phyloP scores from a whole-genome alignment of 495 filamentous ascomycete species.

The Aspergillus olivimuriae region DNA sequence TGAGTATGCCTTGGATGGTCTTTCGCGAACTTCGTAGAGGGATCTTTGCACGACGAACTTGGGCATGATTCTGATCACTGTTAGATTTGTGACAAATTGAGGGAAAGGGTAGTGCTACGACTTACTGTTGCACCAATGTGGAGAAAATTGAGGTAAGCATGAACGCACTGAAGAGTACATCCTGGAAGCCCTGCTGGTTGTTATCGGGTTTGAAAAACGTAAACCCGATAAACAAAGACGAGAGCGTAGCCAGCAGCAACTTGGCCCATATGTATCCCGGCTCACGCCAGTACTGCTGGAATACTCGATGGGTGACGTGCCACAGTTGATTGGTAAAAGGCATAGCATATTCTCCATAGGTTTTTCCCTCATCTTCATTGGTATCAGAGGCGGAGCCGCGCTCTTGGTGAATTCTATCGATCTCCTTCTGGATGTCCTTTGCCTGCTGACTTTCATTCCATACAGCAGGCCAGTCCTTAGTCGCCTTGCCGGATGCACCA shows the following conservation, averaged over 20 bases:
- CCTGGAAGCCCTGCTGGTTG: constrained; percentile 71
- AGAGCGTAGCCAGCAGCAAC: constrained; percentile 45
- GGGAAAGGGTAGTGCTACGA: neutral
- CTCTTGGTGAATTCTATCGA: constrained; percentile 55
- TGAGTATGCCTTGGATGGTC: constrained; percentile 61
- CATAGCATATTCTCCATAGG: constrained; percentile 45
- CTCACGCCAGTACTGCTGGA: constrained; percentile 53
- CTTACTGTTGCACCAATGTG: constrained; percentile 53
- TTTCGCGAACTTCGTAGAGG: constrained; percentile 65
- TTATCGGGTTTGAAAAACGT: constrained; percentile 72
- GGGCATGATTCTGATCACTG: constrained; percentile 62
- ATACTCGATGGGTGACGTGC: constrained; percentile 42
- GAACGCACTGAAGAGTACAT: constrained; percentile 80
- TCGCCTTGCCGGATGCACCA: constrained; percentile 56
- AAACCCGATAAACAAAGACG: constrained; percentile 75
- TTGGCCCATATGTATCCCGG: constrained; percentile 49
- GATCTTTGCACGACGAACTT: constrained; percentile 59
- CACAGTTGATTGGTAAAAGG: constrained; percentile 44
- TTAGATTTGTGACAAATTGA: neutral
- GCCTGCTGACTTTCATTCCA: constrained; percentile 73
- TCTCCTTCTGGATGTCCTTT: constrained; percentile 54
- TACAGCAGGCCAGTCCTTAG: constrained; percentile 68
- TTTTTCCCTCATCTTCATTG: constrained; percentile 12
- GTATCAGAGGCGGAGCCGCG: constrained; percentile 18
- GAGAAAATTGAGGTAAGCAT: constrained; percentile 73